Evolutionary conservation across 2,329 filamentous ascomycete genomes (phyloP).

Genomic region (Phialemonium atrogriseum): DNA sequence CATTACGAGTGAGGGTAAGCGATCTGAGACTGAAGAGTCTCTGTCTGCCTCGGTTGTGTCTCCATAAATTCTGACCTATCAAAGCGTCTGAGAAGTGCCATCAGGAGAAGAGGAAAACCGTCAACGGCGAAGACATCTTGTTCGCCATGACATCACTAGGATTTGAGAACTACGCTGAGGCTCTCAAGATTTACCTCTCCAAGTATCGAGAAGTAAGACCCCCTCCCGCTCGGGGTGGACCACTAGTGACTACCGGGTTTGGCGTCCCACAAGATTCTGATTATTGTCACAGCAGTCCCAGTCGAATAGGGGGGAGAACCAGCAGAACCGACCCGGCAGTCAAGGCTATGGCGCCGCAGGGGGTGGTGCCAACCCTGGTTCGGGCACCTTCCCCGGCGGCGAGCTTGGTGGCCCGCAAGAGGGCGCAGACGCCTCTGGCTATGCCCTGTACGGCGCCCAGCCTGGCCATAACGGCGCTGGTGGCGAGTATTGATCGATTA

Average conservation of each 20-base stretch:
- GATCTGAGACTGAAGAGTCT: slow-evolving; percentile 11
- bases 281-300: slow-evolving; percentile 57
- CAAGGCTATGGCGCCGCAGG: slow-evolving; percentile 40
- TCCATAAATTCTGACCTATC: slow-evolving; percentile 15
- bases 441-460: slow-evolving; percentile 44
- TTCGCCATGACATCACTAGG: slow-evolving; percentile 99
- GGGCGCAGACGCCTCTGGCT: slow-evolving; percentile 29
- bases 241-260: too few relatives aligned
- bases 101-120: slow-evolving; percentile 98
- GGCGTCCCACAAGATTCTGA: too few relatives aligned
- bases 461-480: slow-evolving; percentile 49
- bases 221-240: not conserved
- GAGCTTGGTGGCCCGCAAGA: slow-evolving; percentile 34
- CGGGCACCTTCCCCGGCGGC: slow-evolving; percentile 34
- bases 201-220: slow-evolving; percentile 86
- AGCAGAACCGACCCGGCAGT: slow-evolving; percentile 40
- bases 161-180: slow-evolving; percentile 98
- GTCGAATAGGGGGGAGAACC: slow-evolving; percentile 59
- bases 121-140: slow-evolving; percentile 96
- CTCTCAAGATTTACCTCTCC: slow-evolving; percentile 93
- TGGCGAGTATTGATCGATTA: slow-evolving; percentile 46
- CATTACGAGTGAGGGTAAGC: slow-evolving; percentile 94
- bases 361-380: slow-evolving; percentile 28
- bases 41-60: slow-evolving; percentile 2
- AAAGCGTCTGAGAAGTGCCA: slow-evolving; percentile 97